Evolutionary conservation across 441 rosid species (phyloP), one percentile per base, ranked within the genome.

Genomic region (Biscutella laevigata): DNA sequence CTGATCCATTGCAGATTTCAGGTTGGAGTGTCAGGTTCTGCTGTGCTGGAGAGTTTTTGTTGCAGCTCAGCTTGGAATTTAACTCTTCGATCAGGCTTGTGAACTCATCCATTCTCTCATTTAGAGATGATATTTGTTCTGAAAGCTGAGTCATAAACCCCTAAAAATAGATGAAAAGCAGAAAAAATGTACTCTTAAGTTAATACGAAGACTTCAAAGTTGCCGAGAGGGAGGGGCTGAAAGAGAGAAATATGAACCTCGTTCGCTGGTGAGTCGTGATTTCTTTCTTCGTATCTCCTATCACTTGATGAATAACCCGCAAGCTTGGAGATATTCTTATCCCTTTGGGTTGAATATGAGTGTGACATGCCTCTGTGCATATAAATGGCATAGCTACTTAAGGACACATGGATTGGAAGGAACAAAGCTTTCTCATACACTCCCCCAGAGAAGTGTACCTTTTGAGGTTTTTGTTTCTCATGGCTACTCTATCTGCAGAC

Each of bases 61-160:
- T 79, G 62, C 70, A 42, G 20, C 68, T 67, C 30, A 94, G 63
- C 76, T 81, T 82, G 51, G 82, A 73, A 57, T 78, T 86, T 28
- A 88, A 71, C 73, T 88, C 95, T 62, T 94, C 97, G 4, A 94
- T 74, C 11, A 62, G 72, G 22, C 54, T 42, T 12, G 95, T 83
- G 71, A 94, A 88, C 72, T 86, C 97, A 26, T 88, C 97, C 94
- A 94, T 88, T 71, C 94, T 78, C 60, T 88, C 99, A 59, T 77
- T 77, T 46, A 94, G 74, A 0, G 86, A 69, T 24, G 95, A 77
- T 59, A 94, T 94, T 63, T 86, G 96, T 49, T 94, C 96, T 1
- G 86, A 82, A 67, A 94, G 95, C 62, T 83, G 92, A 69, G 85
- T 76, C 46, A 82, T 57, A 47, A 69, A 77, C 53, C 80, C 90